phyloP scores from a whole-genome alignment of 1,139 yeast species.

The Petasospora fabianii region DNA sequence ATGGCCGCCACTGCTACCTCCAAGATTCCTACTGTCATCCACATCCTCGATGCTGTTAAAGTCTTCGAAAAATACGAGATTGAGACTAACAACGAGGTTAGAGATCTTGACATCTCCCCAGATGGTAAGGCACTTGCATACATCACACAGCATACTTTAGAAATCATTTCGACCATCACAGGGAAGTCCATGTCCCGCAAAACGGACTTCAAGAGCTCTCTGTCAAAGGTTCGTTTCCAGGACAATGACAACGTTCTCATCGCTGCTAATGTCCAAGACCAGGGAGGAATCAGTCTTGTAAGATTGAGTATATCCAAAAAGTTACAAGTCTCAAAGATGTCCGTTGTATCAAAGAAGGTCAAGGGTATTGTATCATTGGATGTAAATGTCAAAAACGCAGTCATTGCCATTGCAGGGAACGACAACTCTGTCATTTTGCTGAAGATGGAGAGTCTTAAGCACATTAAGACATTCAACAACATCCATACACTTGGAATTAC shows the following conservation, averaged over 20 bases:
- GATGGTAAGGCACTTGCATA: conserved; percentile 56
- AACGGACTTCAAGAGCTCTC: conserved; percentile 28
- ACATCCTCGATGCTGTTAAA: conserved; percentile 56
- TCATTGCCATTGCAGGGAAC: conserved; percentile 57
- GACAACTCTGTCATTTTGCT: conserved; percentile 54
- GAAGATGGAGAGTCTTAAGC: conserved; percentile 29
- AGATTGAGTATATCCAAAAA: conserved; percentile 22
- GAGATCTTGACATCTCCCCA: conserved; percentile 46
- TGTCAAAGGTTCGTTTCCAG: conserved; percentile 61
- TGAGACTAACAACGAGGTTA: conserved; percentile 51
- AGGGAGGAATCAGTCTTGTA: conserved; percentile 33
- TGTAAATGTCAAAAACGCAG: conserved; percentile 37
- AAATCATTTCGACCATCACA: conserved; percentile 33
- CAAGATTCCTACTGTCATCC: conserved; percentile 53
- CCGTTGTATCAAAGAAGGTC: conserved; percentile 47
- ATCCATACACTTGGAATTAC: conserved; percentile 81
- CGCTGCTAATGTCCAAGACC: conserved; percentile 45
- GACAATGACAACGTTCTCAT: conserved; percentile 36
- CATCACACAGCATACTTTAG: conserved; percentile 39
- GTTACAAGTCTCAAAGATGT: conserved; percentile 32
- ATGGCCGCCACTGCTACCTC: conserved; percentile 68
- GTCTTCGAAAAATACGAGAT: conserved; percentile 53
- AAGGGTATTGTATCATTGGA: conserved; percentile 73
- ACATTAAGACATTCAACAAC: conserved; percentile 43
- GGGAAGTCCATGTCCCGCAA: conserved; percentile 30